phyloP scores from a whole-genome alignment of 2,329 filamentous ascomycete species.

The Penicillium sp. region DNA sequence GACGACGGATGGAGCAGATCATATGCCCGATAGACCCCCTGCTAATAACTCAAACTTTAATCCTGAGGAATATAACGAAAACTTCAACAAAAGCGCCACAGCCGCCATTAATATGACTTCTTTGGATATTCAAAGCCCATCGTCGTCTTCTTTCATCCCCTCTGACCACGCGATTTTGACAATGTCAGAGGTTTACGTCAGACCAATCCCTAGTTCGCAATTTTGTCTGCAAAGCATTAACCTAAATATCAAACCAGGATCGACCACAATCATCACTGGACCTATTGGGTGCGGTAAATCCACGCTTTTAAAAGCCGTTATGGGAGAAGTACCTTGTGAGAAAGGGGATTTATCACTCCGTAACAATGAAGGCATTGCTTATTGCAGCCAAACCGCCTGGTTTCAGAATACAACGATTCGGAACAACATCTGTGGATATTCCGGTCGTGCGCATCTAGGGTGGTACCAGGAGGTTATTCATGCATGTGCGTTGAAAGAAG shows the following conservation, averaged over 20 bases:
- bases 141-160: neutral
- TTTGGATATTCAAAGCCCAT: neutral
- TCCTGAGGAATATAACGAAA: neutral
- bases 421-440: slow-evolving; percentile 26
- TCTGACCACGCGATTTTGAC: neutral
- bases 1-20: neutral
- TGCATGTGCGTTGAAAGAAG: slow-evolving; percentile 31
- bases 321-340: slow-evolving; percentile 38
- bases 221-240: slow-evolving; percentile 35
- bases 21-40: neutral
- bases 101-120: neutral
- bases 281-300: slow-evolving; percentile 53
- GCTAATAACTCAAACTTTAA: neutral
- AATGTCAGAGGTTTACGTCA: neutral
- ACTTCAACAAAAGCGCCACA: neutral
- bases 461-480: slow-evolving; percentile 25
- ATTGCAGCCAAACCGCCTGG: slow-evolving; percentile 33
- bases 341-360: slow-evolving; percentile 31
- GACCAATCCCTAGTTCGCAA: neutral
- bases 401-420: slow-evolving; percentile 27
- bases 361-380: slow-evolving; percentile 29
- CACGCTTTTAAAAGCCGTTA: slow-evolving; percentile 44
- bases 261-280: slow-evolving; percentile 48
- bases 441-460: slow-evolving; percentile 18
- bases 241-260: slow-evolving; percentile 37